These are phyloP conservation scores for Narthecium ossifragum DNA, from an alignment of 106 monocot species.

Conservation along the genomic window DNA sequence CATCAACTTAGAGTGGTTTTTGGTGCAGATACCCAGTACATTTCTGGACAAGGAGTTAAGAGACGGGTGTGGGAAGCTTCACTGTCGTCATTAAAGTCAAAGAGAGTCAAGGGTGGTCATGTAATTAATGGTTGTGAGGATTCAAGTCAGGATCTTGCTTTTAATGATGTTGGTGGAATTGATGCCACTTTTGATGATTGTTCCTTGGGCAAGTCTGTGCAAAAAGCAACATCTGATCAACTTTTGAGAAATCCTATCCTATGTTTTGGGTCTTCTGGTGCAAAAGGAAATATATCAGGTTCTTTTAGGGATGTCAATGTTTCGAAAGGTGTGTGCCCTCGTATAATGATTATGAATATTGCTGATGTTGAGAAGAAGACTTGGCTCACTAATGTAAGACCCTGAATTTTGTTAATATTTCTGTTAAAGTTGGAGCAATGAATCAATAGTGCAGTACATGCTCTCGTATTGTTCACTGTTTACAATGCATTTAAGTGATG, in stretches of 20 bases:
- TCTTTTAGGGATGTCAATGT: neutral
- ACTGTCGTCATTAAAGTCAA: constrained; percentile 65
- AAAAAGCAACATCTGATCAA: too few species aligned
- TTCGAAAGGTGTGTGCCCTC: constrained; percentile 14
- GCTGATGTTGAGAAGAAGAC: constrained; percentile 72
- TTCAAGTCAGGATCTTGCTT: constrained; percentile 6
- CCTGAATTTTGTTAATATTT: too few species aligned
- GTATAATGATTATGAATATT: constrained; percentile 85
- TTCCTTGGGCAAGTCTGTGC: constrained; percentile 5
- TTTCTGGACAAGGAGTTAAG: constrained; percentile 18
- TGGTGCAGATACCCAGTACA: too few species aligned
- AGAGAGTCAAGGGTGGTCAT: constrained; percentile 59
- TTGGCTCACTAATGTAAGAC: constrained; percentile 53
- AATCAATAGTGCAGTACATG: too few species aligned
- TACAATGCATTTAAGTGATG: too few species aligned
- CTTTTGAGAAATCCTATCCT: too few species aligned
- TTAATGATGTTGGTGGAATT: constrained; percentile 11
- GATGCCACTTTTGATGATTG: constrained; percentile 7
- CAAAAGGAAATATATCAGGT: constrained; percentile 11
- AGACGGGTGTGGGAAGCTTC: constrained; percentile 50
- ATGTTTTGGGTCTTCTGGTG: neutral
- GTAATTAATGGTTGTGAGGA: neutral
- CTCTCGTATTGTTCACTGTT: too few species aligned
- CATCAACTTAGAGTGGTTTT: too few species aligned
- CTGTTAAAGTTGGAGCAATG: too few species aligned